These are phyloP conservation scores for Rhizomucor pusillus DNA, from an alignment of 371 early-diverging fungal species.

Conservation along the genomic window DNA sequence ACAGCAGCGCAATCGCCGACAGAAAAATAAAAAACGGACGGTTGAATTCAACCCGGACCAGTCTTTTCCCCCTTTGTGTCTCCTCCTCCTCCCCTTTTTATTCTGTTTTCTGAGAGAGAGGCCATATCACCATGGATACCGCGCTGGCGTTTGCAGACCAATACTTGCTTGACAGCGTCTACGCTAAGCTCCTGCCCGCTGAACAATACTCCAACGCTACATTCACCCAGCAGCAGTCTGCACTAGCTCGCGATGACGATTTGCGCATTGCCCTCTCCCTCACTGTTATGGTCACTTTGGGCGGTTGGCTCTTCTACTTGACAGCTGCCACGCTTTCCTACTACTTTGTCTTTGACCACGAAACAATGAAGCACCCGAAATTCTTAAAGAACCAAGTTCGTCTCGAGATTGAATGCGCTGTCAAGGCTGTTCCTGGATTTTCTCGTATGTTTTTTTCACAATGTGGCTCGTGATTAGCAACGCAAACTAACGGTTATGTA, in stretches of 20 bases:
- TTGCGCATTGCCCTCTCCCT: constrained; percentile 72
- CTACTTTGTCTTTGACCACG: constrained; percentile 82
- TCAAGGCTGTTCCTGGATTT: constrained; percentile 78
- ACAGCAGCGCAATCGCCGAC: too few relatives aligned
- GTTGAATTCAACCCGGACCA: too few relatives aligned
- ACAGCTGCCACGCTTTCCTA: constrained; percentile 73
- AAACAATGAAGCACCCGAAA: constrained; percentile 88
- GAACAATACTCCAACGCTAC: constrained; percentile 14
- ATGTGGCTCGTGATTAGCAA: neutral
- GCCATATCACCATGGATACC: constrained; percentile 60
- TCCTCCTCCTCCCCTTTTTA: neutral
- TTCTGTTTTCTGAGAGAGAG: constrained; percentile 2
- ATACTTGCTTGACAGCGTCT: constrained; percentile 55
- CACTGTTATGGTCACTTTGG: constrained; percentile 64
- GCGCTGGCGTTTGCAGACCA: constrained; percentile 66
- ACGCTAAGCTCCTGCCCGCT: constrained; percentile 42
- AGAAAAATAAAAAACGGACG: too few relatives aligned
- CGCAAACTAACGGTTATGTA: neutral
- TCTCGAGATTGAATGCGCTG: constrained; percentile 80
- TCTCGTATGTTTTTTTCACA: constrained; percentile 34
- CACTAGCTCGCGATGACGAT: constrained; percentile 53
- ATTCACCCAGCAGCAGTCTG: neutral
- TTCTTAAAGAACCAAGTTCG: constrained; percentile 86
- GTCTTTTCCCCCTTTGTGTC: neutral
- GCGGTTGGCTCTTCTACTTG: constrained; percentile 81